phyloP scores from a whole-genome alignment of 805 yeast species.

The Metschnikowia matae region DNA sequence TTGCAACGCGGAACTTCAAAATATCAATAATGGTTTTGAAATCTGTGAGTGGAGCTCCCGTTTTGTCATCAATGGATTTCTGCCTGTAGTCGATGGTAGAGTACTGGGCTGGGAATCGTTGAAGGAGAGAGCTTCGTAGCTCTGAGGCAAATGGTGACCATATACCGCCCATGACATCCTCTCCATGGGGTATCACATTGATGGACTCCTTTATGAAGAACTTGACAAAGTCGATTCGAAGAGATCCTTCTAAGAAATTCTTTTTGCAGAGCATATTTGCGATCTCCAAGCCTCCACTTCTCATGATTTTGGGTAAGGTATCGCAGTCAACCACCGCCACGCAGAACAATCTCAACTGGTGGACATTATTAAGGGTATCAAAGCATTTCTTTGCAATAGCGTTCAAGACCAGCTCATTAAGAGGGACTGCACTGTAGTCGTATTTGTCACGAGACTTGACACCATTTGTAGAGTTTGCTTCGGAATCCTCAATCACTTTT shows the following conservation, averaged over 20 bases:
- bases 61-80: constrained; percentile 71
- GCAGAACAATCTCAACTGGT: constrained; percentile 76
- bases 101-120: constrained; percentile 65
- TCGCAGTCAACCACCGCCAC: constrained; percentile 76
- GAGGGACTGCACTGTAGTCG: constrained; percentile 36
- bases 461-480: constrained; percentile 14
- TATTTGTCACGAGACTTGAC: constrained; percentile 14
- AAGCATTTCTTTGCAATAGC: constrained; percentile 43
- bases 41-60: constrained; percentile 68
- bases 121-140: constrained; percentile 56
- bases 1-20: constrained; percentile 70
- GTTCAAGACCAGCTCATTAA: constrained; percentile 41
- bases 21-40: constrained; percentile 70
- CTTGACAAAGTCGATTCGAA: constrained; percentile 76
- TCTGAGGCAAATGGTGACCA: constrained; percentile 77
- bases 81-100: constrained; percentile 80
- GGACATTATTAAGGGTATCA: constrained; percentile 43
- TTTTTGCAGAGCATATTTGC: constrained; percentile 85
- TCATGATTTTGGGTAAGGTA: constrained; percentile 74
- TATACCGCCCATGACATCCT: constrained; percentile 73
- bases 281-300: constrained; percentile 85
- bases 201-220: constrained; percentile 66
- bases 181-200: constrained; percentile 66
- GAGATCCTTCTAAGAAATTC: constrained; percentile 70
- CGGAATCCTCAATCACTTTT: constrained; percentile 32